Percentiles rank a stretch among this genome's conserved stretches.
Conservation (phyloP, 345 rosid species). For the Erodium maritimum region DNA sequence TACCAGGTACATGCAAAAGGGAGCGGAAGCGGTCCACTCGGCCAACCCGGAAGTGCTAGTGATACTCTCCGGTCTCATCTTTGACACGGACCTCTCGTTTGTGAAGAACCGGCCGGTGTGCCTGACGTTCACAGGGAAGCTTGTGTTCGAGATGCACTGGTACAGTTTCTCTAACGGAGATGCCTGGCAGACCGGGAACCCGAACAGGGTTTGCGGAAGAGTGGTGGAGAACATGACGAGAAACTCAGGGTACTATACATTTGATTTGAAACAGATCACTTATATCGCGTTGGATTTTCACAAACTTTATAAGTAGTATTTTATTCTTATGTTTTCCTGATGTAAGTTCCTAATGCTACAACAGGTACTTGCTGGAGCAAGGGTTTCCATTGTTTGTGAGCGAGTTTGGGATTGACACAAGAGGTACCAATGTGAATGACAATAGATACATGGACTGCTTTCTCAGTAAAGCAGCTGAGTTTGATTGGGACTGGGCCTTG, state of each 20-base stretch:
- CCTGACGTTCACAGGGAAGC: constrained; percentile 20
- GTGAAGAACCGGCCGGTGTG: constrained; percentile 13
- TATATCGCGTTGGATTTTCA: no score
- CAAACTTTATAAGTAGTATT: no score
- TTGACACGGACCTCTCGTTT: constrained; percentile 24
- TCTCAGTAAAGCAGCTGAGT: constrained; percentile 24
- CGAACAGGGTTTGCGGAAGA: constrained; percentile 24
- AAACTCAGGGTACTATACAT: no score
- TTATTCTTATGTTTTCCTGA: no score
- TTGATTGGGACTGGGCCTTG: constrained; percentile 30
- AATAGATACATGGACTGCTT: no score
- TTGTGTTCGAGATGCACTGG: constrained; percentile 33
- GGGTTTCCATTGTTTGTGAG: constrained; percentile 25
- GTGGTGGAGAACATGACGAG: neutral
- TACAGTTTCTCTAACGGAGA: constrained; percentile 20
- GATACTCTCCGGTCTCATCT: constrained; percentile 26
- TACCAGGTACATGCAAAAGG: constrained; percentile 16
- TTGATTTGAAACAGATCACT: no score
- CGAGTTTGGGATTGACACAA: constrained; percentile 31
- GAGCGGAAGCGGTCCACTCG: constrained; percentile 32
- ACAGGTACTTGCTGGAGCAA: neutral
- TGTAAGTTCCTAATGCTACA: no score
- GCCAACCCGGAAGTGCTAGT: constrained; percentile 33
- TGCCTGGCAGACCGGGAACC: constrained; percentile 21
- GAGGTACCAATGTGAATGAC: constrained; percentile 19